These are phyloP conservation scores for Brassica cretica DNA, from an alignment of 345 rosid genomes.

Conservation along the genomic window DNA sequence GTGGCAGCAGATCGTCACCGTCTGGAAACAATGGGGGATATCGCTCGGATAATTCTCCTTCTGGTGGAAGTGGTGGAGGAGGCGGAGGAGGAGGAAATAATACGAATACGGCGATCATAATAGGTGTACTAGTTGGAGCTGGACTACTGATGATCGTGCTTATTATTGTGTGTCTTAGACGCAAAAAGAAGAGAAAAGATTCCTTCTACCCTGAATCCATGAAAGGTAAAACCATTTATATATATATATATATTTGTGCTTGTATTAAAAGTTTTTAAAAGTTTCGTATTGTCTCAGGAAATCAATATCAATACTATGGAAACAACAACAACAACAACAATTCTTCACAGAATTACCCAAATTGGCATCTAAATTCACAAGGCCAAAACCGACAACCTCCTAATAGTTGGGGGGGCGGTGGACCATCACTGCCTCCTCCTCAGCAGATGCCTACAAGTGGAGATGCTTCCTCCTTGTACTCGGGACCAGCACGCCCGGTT, in stretches of 20 bases:
- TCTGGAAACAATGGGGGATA: slow-evolving; percentile 19
- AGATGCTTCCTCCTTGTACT: slow-evolving; percentile 56
- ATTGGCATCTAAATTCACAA: slow-evolving; percentile 48
- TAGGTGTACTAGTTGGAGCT: slow-evolving; percentile 54
- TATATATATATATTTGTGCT: neutral
- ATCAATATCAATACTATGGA: slow-evolving; percentile 40
- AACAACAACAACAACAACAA: slow-evolving; percentile 28
- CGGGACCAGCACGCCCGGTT: slow-evolving; percentile 57
- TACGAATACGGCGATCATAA: slow-evolving; percentile 34
- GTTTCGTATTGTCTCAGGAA: slow-evolving; percentile 14
- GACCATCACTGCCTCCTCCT: slow-evolving; percentile 48
- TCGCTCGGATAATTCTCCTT: slow-evolving; percentile 18
- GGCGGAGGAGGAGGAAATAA: slow-evolving; percentile 7
- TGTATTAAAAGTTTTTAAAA: neutral
- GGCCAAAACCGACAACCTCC: slow-evolving; percentile 41
- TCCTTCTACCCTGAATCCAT: slow-evolving; percentile 47
- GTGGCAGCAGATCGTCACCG: slow-evolving; percentile 26
- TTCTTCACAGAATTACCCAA: slow-evolving; percentile 45
- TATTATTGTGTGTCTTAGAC: slow-evolving; percentile 46
- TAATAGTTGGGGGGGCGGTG: slow-evolving; percentile 50
- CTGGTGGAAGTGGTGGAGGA: neutral
- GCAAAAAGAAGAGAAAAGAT: slow-evolving; percentile 53
- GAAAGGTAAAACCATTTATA: slow-evolving; percentile 40
- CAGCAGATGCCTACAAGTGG: slow-evolving; percentile 49
- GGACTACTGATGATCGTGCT: slow-evolving; percentile 52